These are phyloP conservation scores for Endotrypanum monterogeii DNA, from an alignment of 208 protist species.

Conservation along the genomic window DNA sequence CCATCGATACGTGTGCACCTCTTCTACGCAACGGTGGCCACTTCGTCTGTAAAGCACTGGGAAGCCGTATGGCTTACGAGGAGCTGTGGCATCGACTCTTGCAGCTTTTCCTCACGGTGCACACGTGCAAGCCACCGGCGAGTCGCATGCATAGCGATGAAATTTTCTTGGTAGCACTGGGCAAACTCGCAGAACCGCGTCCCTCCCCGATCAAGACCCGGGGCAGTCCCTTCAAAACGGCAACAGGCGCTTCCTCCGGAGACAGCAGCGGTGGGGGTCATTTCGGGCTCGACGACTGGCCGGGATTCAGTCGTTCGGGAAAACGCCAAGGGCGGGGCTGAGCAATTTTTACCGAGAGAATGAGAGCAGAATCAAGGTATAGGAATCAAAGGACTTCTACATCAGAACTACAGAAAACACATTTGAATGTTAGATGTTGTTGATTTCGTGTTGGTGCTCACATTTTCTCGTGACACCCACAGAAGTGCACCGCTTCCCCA, in stretches of 20 bases:
- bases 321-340: background rate
- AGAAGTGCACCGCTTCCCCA: no score
- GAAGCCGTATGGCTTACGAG: conserved; percentile 47
- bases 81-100: conserved; percentile 42
- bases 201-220: background rate
- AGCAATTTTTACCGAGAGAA: background rate
- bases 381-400: background rate
- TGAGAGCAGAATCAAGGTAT: background rate
- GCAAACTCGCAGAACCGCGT: conserved; percentile 37
- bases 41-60: conserved; percentile 85
- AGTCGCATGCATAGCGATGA: conserved; percentile 77
- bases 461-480: no score
- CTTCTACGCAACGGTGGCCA: conserved; percentile 64
- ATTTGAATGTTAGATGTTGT: no score
- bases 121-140: conserved; percentile 66
- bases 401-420: no score
- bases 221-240: background rate
- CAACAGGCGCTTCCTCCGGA: background rate
- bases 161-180: conserved; percentile 59
- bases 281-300: conserved; percentile 77
- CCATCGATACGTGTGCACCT: conserved; percentile 48
- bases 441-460: no score
- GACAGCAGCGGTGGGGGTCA: conserved; percentile 18
- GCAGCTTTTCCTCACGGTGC: conserved; percentile 45
- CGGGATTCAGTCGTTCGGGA: conserved; percentile 43